A percentile compares a stretch with the other conserved stretches of the same genome.
Evolutionary conservation across 345 rosid species (phyloP).

Genomic region (Citrus inodora): DNA sequence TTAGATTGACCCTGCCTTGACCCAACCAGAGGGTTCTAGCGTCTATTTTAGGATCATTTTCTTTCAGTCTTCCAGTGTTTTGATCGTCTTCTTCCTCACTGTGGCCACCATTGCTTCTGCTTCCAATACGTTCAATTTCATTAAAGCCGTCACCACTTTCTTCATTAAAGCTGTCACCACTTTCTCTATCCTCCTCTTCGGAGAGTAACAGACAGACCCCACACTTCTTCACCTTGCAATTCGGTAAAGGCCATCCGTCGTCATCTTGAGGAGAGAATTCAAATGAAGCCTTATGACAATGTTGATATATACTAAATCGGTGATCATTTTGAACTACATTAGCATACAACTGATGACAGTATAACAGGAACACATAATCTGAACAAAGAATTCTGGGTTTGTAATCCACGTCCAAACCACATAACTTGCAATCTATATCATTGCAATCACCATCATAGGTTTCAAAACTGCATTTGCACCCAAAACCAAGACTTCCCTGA

Average conservation of each 20-base stretch:
- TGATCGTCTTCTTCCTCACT: not conserved
- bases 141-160: not conserved
- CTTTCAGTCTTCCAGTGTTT: not conserved
- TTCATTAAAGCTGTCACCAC: not conserved
- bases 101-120: not conserved
- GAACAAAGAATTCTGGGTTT: not conserved
- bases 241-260: not conserved
- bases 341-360: not conserved
- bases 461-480: not conserved
- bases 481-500: not conserved
- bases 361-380: constrained; percentile 4
- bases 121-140: not conserved
- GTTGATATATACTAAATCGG: not conserved
- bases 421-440: not conserved
- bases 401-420: not conserved
- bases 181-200: not conserved
- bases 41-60: not conserved
- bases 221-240: not conserved
- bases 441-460: not conserved
- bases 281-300: not conserved
- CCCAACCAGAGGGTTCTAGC: not conserved
- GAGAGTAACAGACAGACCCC: not conserved
- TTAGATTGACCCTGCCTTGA: not conserved
- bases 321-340: not conserved
- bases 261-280: not conserved